Percentiles rank a stretch among this genome's conserved stretches.
phyloP scores from a whole-genome alignment of 257 asterid species.

The Paraleonurus japonicus region DNA sequence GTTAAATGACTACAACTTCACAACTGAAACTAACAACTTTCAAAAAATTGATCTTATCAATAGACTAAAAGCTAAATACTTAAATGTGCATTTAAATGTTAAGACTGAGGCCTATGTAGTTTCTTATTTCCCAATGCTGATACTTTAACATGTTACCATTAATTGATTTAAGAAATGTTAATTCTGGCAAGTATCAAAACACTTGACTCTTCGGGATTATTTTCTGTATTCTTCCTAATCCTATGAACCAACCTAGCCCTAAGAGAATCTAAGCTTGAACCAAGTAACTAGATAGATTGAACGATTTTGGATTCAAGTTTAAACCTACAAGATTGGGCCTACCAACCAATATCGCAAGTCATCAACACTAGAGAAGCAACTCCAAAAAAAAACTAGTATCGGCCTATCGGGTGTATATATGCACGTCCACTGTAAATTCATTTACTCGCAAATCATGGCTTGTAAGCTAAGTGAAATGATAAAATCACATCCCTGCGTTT shows the following conservation, averaged over 20 bases:
- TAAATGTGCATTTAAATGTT: background rate
- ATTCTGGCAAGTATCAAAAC: background rate
- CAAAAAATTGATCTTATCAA: background rate
- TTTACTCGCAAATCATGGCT: background rate
- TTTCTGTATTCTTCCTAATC: too few relatives aligned
- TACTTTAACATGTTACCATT: background rate
- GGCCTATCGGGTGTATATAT: too few relatives aligned
- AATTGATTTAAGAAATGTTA: background rate
- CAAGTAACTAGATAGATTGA: slow-evolving; percentile 3
- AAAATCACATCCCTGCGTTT: background rate
- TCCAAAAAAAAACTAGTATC: background rate
- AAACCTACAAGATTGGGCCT: background rate
- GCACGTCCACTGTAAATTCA: background rate
- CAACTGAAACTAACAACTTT: background rate
- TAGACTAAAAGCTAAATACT: background rate
- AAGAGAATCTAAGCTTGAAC: background rate
- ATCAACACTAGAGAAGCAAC: background rate
- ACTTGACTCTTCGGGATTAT: too few relatives aligned
- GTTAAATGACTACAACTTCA: background rate
- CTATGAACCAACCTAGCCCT: too few relatives aligned
- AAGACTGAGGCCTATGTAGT: background rate
- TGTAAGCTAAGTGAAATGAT: background rate
- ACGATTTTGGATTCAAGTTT: background rate
- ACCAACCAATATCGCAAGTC: too few relatives aligned
- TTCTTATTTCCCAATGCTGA: background rate